A percentile compares a stretch with the other conserved stretches of the same genome.
These are phyloP conservation scores for Tylopilus felleus DNA, from an alignment of 768 basidiomycete genomes.

Conservation along the genomic window DNA sequence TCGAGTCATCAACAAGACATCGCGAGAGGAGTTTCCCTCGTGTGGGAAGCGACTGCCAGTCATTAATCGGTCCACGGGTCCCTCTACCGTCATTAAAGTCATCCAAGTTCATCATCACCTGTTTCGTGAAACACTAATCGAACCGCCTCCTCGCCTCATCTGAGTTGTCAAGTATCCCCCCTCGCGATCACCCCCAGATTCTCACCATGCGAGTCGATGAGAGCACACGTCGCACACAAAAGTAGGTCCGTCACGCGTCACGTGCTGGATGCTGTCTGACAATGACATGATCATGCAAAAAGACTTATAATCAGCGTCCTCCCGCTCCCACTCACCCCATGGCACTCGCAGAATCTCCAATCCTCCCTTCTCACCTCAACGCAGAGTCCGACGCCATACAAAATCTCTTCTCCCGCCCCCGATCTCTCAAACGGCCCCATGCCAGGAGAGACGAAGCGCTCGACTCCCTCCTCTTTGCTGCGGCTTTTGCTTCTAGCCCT, in stretches of 20 bases:
- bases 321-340: constrained; percentile 7
- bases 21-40: not conserved
- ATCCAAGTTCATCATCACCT: no score
- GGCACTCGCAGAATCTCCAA: constrained; percentile 31
- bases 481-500: constrained; percentile 69
- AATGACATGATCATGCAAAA: not conserved
- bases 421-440: constrained; percentile 34
- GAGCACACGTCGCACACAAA: no score
- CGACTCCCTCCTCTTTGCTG: constrained; percentile 77
- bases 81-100: no score
- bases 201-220: no score
- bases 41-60: no score
- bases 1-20: not conserved
- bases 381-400: constrained; percentile 56
- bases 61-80: no score
- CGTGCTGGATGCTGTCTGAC: not conserved
- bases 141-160: no score
- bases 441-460: constrained; percentile 67
- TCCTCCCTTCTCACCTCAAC: constrained; percentile 26
- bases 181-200: no score
- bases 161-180: no score
- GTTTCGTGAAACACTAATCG: no score
- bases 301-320: constrained; percentile 7
- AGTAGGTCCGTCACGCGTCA: not conserved
- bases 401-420: constrained; percentile 60